phyloP scores from a whole-genome alignment of 306 rosid genomes.

The Pueraria montana region DNA sequence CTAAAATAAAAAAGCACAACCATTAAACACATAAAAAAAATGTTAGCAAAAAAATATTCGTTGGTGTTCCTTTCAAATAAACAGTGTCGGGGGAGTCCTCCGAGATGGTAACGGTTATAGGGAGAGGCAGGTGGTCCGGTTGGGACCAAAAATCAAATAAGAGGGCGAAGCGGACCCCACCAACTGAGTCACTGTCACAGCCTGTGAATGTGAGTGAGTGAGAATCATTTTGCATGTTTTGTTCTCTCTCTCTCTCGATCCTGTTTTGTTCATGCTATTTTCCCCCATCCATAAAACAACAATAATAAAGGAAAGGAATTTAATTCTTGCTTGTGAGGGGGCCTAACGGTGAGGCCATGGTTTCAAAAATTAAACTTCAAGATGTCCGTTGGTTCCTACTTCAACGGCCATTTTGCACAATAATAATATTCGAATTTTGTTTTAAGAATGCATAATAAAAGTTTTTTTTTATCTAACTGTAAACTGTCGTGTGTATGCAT shows the following conservation, averaged over 20 bases:
- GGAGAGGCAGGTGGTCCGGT: neutral
- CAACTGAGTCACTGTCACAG: neutral
- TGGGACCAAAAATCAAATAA: neutral
- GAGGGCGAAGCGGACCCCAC: neutral
- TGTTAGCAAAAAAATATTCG: no score
- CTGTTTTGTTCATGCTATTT: neutral
- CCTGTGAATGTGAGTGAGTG: neutral
- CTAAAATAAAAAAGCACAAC: no score
- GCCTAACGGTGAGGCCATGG: neutral
- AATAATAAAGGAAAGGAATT: neutral
- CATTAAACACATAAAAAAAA: no score
- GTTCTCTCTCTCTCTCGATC: neutral
- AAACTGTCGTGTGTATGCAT: no score
- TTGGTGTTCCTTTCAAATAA: no score
- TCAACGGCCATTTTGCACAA: neutral
- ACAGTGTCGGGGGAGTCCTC: no score
- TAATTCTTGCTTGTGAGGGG: neutral
- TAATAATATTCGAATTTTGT: no score
- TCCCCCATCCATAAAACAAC: neutral
- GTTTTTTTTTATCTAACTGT: no score
- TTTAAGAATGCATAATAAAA: no score
- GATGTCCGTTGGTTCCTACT: neutral
- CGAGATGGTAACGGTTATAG: neutral
- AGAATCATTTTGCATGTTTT: neutral
- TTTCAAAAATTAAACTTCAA: neutral